phyloP scores from a whole-genome alignment of 208 protist species.

The Histomonas meleagridis region DNA sequence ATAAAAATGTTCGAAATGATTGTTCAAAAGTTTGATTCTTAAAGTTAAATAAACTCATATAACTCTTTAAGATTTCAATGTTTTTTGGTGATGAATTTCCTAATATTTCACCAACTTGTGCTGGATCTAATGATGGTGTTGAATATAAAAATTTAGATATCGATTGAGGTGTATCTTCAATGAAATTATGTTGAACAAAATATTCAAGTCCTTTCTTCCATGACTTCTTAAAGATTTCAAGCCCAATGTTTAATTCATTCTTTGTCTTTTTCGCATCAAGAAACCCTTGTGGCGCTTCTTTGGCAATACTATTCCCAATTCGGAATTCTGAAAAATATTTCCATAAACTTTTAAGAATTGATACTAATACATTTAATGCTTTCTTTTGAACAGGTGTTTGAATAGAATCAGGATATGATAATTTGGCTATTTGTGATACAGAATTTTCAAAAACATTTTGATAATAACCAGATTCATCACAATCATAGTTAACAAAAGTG shows the following conservation, averaged over 20 bases:
- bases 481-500: not conserved
- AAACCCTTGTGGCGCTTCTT: not conserved
- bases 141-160: not conserved
- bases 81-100: not conserved
- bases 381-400: not conserved
- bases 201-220: not conserved
- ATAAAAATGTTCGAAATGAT: constrained; percentile 34
- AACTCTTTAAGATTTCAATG: not conserved
- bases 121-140: not conserved
- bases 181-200: not conserved
- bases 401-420: not conserved
- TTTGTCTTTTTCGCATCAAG: not conserved
- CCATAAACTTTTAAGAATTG: not conserved
- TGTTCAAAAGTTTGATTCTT: not conserved
- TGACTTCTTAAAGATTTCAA: not conserved
- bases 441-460: not conserved
- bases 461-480: not conserved
- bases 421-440: not conserved
- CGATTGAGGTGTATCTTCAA: not conserved
- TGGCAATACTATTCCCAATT: no score
- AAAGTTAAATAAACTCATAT: not conserved
- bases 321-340: not conserved
- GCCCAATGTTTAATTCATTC: not conserved
- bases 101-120: not conserved
- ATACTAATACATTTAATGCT: not conserved